Conservation (phyloP, 768 basidiomycete species). For the Mycena filopes region DNA sequence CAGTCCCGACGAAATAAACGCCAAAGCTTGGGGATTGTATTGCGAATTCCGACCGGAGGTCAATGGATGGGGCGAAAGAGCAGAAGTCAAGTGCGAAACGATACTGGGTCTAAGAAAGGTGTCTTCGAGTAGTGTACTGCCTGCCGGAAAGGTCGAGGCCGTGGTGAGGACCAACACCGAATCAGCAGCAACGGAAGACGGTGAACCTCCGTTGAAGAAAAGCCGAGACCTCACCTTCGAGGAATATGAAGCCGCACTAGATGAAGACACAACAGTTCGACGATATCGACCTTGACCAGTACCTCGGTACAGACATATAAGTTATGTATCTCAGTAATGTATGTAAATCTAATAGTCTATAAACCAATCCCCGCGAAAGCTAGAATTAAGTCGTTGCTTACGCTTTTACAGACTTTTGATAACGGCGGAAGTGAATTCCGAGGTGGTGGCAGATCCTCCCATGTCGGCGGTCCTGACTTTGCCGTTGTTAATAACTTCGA, state of each 20-base stretch:
- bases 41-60: conserved; percentile 87
- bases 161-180: conserved; percentile 34
- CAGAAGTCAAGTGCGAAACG: conserved; percentile 73
- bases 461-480: conserved; percentile 95
- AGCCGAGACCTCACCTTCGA: conserved; percentile 52
- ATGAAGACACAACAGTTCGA: conserved; percentile 59
- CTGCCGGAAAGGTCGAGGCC: conserved; percentile 23
- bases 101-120: conserved; percentile 71
- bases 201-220: conserved; percentile 53
- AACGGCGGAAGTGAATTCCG: conserved; percentile 93
- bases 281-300: conserved; percentile 51
- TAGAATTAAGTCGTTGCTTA: conserved; percentile 25
- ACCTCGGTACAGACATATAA: conserved; percentile 31
- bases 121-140: conserved; percentile 22
- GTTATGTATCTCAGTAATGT: conserved; percentile 35
- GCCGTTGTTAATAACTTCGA: conserved; percentile 89
- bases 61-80: conserved; percentile 86
- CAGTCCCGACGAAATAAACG: conserved; percentile 66
- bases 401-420: conserved; percentile 74
- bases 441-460: conserved; percentile 93
- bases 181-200: conserved; percentile 30
- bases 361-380: conserved; percentile 16
- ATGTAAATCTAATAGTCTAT: conserved; percentile 32
- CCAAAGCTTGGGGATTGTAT: conserved; percentile 81
- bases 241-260: conserved; percentile 63